phyloP scores from a whole-genome alignment of 1,284 basidiomycete genomes.

The Naganishia albida region DNA sequence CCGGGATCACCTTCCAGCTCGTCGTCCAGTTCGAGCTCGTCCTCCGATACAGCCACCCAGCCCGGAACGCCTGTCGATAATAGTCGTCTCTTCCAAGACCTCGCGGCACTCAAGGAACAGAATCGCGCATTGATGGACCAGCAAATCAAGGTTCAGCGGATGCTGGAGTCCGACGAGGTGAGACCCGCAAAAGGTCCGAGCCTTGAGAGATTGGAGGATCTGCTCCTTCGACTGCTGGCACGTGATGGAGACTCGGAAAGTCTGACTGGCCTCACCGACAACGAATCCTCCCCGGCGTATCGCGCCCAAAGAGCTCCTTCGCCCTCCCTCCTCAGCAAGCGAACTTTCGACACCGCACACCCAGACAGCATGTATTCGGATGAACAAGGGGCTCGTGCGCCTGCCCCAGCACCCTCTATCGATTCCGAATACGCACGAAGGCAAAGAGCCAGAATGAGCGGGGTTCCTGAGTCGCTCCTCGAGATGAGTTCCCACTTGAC shows the following conservation, averaged over 20 bases:
- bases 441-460: slow-evolving; percentile 27
- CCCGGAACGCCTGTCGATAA: slow-evolving; percentile 16
- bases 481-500: slow-evolving; percentile 20
- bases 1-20: slow-evolving; percentile 33
- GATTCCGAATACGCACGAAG: slow-evolving; percentile 37
- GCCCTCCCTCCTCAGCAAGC: background rate
- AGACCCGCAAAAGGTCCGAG: slow-evolving; percentile 16
- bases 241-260: slow-evolving; percentile 34
- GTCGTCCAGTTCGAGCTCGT: slow-evolving; percentile 36
- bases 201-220: slow-evolving; percentile 43
- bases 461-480: slow-evolving; percentile 23
- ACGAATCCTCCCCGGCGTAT: background rate
- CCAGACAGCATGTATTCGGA: slow-evolving; percentile 34
- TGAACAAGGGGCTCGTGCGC: slow-evolving; percentile 37
- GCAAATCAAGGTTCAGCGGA: slow-evolving; percentile 19
- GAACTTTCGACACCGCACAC: background rate
- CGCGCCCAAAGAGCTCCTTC: background rate
- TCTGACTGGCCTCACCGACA: slow-evolving; percentile 10
- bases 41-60: slow-evolving; percentile 27
- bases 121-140: slow-evolving; percentile 26
- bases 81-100: slow-evolving; percentile 7
- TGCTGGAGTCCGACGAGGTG: slow-evolving; percentile 14
- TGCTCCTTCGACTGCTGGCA: slow-evolving; percentile 44
- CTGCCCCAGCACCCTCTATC: slow-evolving; percentile 45
- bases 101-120: slow-evolving; percentile 20